Percentiles rank a stretch among this genome's conserved stretches.
Conservation (phyloP, 164 flowering plant species). For the Vitis rupestris region DNA sequence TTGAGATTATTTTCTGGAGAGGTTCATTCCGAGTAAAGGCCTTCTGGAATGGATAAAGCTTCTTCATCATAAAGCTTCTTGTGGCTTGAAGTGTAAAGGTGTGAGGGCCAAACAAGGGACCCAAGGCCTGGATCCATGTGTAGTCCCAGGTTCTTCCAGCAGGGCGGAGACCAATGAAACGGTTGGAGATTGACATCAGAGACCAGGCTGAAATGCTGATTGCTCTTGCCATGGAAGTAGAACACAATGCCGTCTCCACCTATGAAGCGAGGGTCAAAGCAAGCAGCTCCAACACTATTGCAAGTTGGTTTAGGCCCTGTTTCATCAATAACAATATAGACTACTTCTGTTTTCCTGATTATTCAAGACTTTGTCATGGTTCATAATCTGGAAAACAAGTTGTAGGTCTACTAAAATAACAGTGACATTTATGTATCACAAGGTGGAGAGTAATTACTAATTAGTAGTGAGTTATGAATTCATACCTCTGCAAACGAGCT, state of each 20-base stretch:
- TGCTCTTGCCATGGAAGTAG: conserved; percentile 42
- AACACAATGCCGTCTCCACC: conserved; percentile 43
- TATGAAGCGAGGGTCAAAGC: conserved; percentile 42
- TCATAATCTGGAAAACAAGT: too few species aligned
- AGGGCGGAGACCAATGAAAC: conserved; percentile 41
- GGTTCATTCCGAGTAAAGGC: conserved; percentile 3
- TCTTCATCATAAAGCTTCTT: conserved; percentile 25
- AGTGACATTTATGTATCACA: too few species aligned
- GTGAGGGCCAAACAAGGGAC: conserved; percentile 29
- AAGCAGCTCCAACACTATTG: conserved; percentile 35
- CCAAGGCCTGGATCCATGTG: conserved; percentile 49
- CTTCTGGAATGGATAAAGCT: neutral
- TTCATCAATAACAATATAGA: conserved; percentile 10
- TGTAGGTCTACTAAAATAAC: too few species aligned
- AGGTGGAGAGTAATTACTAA: too few species aligned
- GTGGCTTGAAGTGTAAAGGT: conserved; percentile 28
- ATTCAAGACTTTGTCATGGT: too few species aligned
- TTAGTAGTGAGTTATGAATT: too few species aligned
- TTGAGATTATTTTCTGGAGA: conserved; percentile 2
- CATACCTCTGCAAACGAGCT: conserved; percentile 39
- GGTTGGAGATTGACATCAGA: conserved; percentile 37
- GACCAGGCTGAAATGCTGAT: conserved; percentile 31
- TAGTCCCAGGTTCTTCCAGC: conserved; percentile 32
- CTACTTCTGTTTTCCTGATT: too few species aligned
- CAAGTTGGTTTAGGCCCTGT: conserved; percentile 31